phyloP scores from a whole-genome alignment of 768 basidiomycete species.

The Tylopilus felleus region DNA sequence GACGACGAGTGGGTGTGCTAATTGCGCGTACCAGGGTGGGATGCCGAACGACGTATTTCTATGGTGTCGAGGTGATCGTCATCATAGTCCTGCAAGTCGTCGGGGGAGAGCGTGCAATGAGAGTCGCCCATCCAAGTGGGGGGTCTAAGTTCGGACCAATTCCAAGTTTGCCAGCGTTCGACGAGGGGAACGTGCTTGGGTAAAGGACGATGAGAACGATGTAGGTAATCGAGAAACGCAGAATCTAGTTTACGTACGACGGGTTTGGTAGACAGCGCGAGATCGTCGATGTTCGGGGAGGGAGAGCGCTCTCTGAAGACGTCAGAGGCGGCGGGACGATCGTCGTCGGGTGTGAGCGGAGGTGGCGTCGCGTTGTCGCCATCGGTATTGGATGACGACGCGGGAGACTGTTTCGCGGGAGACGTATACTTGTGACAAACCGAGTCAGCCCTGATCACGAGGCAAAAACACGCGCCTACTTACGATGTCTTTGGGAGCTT shows the following conservation, averaged over 20 bases:
- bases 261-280: conserved; percentile 15
- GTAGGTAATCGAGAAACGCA: conserved; percentile 22
- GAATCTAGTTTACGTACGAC: conserved; percentile 26
- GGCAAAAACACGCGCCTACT: conserved; percentile 1
- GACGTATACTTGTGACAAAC: conserved; percentile 16
- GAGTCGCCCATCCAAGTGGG: conserved; percentile 25
- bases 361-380: conserved; percentile 34
- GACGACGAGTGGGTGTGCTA: conserved; percentile 16
- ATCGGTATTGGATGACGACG: conserved; percentile 30
- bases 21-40: conserved; percentile 6
- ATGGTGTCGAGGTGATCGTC: conserved; percentile 20
- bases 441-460: conserved; percentile 1
- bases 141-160: conserved; percentile 32
- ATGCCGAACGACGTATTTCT: conserved; percentile 13
- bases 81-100: conserved; percentile 26
- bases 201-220: conserved; percentile 23
- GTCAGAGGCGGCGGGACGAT: conserved; percentile 17
- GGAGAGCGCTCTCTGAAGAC: conserved; percentile 25
- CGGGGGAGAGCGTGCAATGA: conserved; percentile 1
- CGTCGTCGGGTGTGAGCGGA: conserved; percentile 37
- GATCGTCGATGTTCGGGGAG: conserved; percentile 21
- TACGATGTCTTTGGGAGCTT: conserved; percentile 25
- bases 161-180: conserved; percentile 34
- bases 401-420: conserved; percentile 20
- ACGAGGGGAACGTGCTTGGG: conserved; percentile 22